phyloP scores from a whole-genome alignment of 805 yeast species.

The Candida vartiovaarae region DNA sequence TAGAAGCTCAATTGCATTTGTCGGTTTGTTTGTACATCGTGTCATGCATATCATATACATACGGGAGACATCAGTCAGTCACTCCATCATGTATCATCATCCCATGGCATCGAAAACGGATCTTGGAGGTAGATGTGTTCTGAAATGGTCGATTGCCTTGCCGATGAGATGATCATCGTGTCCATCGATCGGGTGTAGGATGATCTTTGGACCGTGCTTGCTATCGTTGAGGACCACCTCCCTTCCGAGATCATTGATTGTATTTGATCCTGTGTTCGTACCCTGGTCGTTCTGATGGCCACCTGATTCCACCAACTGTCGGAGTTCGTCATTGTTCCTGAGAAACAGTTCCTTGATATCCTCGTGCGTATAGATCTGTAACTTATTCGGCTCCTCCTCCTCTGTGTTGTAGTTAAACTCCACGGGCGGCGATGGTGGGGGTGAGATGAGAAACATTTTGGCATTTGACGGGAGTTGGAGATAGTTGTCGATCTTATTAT shows the following conservation, averaged over 20 bases:
- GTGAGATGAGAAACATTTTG: slow-evolving; percentile 32
- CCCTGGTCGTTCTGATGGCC: background rate
- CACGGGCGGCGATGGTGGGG: slow-evolving; percentile 37
- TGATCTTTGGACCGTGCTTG: slow-evolving; percentile 17
- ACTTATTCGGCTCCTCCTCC: slow-evolving; percentile 31
- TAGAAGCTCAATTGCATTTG: too few relatives aligned
- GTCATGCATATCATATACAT: too few relatives aligned
- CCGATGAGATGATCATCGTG: slow-evolving; percentile 21
- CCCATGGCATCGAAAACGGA: slow-evolving; percentile 30
- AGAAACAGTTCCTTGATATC: slow-evolving; percentile 18
- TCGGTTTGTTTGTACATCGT: too few relatives aligned
- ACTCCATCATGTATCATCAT: background rate
- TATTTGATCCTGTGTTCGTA: background rate
- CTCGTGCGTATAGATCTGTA: slow-evolving; percentile 22
- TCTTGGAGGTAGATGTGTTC: slow-evolving; percentile 31
- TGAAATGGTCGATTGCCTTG: slow-evolving; percentile 20
- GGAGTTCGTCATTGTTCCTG: slow-evolving; percentile 15
- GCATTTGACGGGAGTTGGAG: slow-evolving; percentile 28
- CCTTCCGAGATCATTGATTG: slow-evolving; percentile 8
- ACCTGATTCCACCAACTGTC: slow-evolving; percentile 7
- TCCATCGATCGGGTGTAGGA: slow-evolving; percentile 20
- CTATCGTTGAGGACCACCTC: slow-evolving; percentile 22
- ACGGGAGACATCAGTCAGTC: too few relatives aligned
- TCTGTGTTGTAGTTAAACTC: slow-evolving; percentile 31
- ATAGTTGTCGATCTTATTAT: slow-evolving; percentile 14